These are phyloP conservation scores for Xylaria sp. DNA, from an alignment of 2,329 filamentous ascomycete species.

Conservation along the genomic window DNA sequence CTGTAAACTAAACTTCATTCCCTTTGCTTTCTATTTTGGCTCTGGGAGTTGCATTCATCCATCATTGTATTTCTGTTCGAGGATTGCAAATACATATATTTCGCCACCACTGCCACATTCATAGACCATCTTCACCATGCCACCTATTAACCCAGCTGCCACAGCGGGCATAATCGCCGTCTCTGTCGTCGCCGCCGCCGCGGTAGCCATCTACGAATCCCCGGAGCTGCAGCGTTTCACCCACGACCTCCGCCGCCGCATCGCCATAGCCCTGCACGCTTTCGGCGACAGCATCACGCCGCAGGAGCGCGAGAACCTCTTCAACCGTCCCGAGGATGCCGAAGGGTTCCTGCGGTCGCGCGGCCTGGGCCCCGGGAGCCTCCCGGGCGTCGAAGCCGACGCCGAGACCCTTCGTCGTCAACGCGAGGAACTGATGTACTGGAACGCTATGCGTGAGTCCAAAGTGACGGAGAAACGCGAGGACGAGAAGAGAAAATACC, in stretches of 20 bases:
- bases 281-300: slow-evolving; percentile 68
- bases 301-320: slow-evolving; percentile 62
- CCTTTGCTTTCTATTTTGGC: not conserved
- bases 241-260: slow-evolving; percentile 69
- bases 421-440: slow-evolving; percentile 73
- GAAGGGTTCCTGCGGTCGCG: slow-evolving; percentile 69
- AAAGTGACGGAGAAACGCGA: slow-evolving; percentile 55
- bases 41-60: slow-evolving; percentile 2
- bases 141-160: slow-evolving; percentile 65
- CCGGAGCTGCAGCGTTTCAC: slow-evolving; percentile 71
- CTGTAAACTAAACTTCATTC: not conserved
- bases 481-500: slow-evolving; percentile 38
- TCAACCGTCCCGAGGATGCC: slow-evolving; percentile 74
- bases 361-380: slow-evolving; percentile 53
- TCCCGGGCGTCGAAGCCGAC: slow-evolving; percentile 68
- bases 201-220: slow-evolving; percentile 71
- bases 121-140: slow-evolving; percentile 55
- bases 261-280: slow-evolving; percentile 69
- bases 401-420: slow-evolving; percentile 70
- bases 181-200: slow-evolving; percentile 66
- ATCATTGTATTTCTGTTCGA: not conserved
- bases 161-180: slow-evolving; percentile 69
- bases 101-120: not conserved
- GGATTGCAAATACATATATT: slow-evolving; percentile 2
- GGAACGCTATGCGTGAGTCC: slow-evolving; percentile 67